Evolutionary conservation across 768 basidiomycete genomes (phyloP), one percentile per base, ranked within the genome.

Genomic region (Pleurotus citrinopileatus): DNA sequence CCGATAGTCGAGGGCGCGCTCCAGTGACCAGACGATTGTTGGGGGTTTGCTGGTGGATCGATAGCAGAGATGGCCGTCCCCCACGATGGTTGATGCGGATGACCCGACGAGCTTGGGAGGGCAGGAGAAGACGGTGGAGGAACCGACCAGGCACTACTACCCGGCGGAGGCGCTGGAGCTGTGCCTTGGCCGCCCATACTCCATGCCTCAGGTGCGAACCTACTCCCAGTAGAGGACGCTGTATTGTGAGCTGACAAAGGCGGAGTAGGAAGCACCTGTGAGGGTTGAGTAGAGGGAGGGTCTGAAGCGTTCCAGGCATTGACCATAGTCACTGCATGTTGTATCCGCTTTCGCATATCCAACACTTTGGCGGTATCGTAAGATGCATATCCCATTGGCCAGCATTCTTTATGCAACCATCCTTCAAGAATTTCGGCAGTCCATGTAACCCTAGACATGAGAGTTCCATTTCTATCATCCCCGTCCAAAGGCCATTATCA

Each of bases 351-450:
- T 15, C 74, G 70, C 61, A 84, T 75, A 53, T 78, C 73, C 15
- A 68, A 67, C 53, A 73, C 69, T 60, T 75, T 73, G 37, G 66
- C 64, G 0, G 72, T 64, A 25, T 77, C 74, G 58, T 82, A 87
- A 0, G 59, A 60, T 1, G 66, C 61, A 59, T 86, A 89, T 0
- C 79, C 76, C 85, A 88, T 88, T 3, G 84, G 75, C 72, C 78
- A 82, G 59, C 86, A 87, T 13, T 79, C 70, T 0, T 70, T 71
- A 27, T 71, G 63, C 15, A 89, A 67, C 86, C 86, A 89, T 2
- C 61, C 52, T 61, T 86, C 82, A 53, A 89, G 70, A 17, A 73
- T 61, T 1, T 74, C 67, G 2, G 74, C 67, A 0, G 78, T 82
- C 87, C 87, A 89, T 17, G 73, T 69, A 0, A 78, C 72, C 7